Base-by-base conservation (phyloP, 768 basidiomycete species). In the Agaricus subrufescens region DNA sequence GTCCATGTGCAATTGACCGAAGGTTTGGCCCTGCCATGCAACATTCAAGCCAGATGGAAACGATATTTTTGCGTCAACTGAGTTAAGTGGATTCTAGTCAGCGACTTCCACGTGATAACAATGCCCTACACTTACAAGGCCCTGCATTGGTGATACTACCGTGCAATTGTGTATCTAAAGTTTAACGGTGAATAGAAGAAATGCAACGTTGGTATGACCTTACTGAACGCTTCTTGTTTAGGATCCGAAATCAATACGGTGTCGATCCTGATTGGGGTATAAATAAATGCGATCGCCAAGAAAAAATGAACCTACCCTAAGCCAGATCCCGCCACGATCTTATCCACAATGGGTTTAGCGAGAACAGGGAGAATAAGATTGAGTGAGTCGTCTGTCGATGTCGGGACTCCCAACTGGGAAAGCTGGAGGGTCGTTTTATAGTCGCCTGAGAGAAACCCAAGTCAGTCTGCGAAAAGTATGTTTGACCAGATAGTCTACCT, bases 281-380 rank as follows among this genome's bases (percentile, higher is more conserved):
- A 6, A 53, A 45, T 44, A 39, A 43, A 43, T 30, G 50, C 53
- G 46, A 42, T 2, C 44, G 40, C 49, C 8, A 10, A 56, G 15
- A 19, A n/a, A 19, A 53, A 19, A 9, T 38, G 8, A 15, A 45
- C 45, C 3, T 57, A 59, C 85, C 81, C 78, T 48, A 89, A 66
- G 7, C 73, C 66, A 15, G 85, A 79, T 15, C 74, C 81, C 4
- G 77, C 73, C 42, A 90, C 85, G 54, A 90, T 77, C 58, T 80
- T 82, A 66, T 89, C 86, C 4, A 90, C 87, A 54, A 91, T 88
- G 3, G 88, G 88, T 51, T 81, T 75, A 0, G 88, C 88, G 56
- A 91, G 77, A 42, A 86, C 63, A 5, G 87, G 88, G 5, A 91
- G 73, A 51, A 90, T 81, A 37, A 86, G 67, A 59, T 86, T 73